Evolutionary conservation across 1,139 yeast genomes (phyloP).

Genomic region (Suhomyces choctaworum): DNA sequence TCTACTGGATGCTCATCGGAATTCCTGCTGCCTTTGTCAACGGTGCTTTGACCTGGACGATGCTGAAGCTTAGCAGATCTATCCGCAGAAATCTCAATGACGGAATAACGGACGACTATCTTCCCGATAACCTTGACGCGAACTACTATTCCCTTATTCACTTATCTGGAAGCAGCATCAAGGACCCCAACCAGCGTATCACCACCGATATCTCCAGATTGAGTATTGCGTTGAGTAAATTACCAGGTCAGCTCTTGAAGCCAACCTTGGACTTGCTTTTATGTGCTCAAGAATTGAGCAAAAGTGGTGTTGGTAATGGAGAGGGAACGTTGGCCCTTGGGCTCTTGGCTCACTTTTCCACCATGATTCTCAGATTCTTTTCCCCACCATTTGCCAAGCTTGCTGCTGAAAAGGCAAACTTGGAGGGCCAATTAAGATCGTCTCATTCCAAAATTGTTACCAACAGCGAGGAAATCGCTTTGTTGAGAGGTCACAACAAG

Average conservation of each 20-base stretch:
- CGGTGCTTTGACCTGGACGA: constrained; percentile 70
- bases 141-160: constrained; percentile 58
- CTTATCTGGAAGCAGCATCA: constrained; percentile 54
- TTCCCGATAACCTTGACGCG: constrained; percentile 59
- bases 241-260: constrained; percentile 85
- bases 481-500: constrained; percentile 76
- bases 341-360: constrained; percentile 76
- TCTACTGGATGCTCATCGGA: constrained; percentile 83
- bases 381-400: constrained; percentile 91
- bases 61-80: constrained; percentile 63
- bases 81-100: constrained; percentile 68
- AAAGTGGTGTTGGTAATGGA: constrained; percentile 73
- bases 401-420: constrained; percentile 73
- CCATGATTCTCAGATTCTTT: constrained; percentile 67
- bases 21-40: constrained; percentile 84
- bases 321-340: constrained; percentile 87
- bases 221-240: constrained; percentile 66
- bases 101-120: constrained; percentile 62
- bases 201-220: constrained; percentile 79
- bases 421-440: constrained; percentile 84
- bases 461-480: constrained; percentile 84
- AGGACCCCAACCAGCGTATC: constrained; percentile 81
- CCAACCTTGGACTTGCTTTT: constrained; percentile 80
- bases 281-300: constrained; percentile 79
- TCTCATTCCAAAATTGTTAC: constrained; percentile 79